These are phyloP conservation scores for Coemansia sp. DNA, from an alignment of 192 early-diverging fungal genomes.

Conservation along the genomic window DNA sequence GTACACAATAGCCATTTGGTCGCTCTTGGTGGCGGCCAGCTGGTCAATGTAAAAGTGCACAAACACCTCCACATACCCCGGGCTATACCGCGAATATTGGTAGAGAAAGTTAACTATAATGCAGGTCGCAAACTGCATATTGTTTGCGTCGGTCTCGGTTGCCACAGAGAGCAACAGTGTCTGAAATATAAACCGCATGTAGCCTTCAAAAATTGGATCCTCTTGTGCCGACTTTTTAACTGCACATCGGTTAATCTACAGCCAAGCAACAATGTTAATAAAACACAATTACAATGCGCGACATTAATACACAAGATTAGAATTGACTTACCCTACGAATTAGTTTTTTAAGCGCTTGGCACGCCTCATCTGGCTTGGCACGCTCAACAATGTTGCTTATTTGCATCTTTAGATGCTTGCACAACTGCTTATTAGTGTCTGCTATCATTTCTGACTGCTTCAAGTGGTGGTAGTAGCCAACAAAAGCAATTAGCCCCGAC, in stretches of 20 bases:
- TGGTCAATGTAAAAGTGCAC: constrained; percentile 27
- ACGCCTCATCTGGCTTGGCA: neutral
- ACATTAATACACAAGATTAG: neutral
- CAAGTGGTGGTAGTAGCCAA: constrained; percentile 41
- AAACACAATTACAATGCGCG: neutral
- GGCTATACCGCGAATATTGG: constrained; percentile 33
- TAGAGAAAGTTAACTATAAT: constrained; percentile 25
- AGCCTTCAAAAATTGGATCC: constrained; percentile 15
- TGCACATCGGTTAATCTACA: constrained; percentile 29
- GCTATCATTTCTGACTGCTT: constrained; percentile 25
- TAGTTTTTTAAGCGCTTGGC: neutral
- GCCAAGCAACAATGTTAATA: neutral
- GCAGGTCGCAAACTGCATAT: constrained; percentile 33
- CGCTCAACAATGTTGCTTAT: neutral
- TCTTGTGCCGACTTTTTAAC: constrained; percentile 6
- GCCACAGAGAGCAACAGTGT: constrained; percentile 29
- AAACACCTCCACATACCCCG: constrained; percentile 26
- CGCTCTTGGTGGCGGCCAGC: constrained; percentile 17
- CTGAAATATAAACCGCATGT: constrained; percentile 25
- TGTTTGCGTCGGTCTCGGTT: constrained; percentile 18
- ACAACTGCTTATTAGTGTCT: neutral
- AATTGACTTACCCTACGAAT: constrained; percentile 8
- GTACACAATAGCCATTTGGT: constrained; percentile 18
- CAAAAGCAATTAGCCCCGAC: constrained; percentile 20
- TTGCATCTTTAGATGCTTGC: neutral